These are phyloP conservation scores for Xylaria sp. DNA, from an alignment of 2,329 filamentous ascomycete species.

Conservation along the genomic window DNA sequence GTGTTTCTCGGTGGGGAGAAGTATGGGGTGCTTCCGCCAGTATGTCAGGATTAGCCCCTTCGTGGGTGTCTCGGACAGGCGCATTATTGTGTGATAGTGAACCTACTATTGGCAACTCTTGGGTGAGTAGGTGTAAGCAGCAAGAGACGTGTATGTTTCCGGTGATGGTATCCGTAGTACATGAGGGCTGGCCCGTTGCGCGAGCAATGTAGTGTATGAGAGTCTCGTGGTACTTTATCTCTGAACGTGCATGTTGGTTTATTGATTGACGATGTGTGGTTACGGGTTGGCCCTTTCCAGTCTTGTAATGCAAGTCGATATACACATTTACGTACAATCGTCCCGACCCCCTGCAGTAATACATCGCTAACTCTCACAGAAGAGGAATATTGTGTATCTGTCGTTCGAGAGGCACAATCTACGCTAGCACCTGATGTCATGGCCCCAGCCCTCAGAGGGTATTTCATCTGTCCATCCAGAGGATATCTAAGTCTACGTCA, in stretches of 20 bases:
- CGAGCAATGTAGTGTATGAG: not conserved
- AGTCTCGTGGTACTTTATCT: constrained; percentile 22
- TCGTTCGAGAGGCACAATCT: not conserved
- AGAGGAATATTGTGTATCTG: not conserved
- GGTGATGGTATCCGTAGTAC: not conserved
- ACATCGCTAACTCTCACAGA: constrained; percentile 1
- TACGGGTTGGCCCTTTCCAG: constrained; percentile 4
- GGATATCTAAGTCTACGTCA: not conserved
- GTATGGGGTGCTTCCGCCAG: constrained; percentile 11
- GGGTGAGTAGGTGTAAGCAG: not conserved
- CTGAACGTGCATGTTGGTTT: constrained; percentile 13
- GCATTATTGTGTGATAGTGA: constrained; percentile 11
- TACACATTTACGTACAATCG: constrained; percentile 1
- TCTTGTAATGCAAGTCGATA: not conserved
- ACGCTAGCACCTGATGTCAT: not conserved
- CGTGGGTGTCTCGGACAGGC: constrained; percentile 20
- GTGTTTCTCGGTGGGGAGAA: constrained; percentile 28
- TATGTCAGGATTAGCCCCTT: constrained; percentile 4
- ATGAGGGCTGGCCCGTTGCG: not conserved
- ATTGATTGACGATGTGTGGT: constrained; percentile 4
- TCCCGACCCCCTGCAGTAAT: not conserved
- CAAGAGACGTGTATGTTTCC: not conserved
- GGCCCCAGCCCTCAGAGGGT: not conserved
- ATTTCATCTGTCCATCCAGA: not conserved
- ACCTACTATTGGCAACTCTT: not conserved